Evolutionary conservation across 2,329 filamentous ascomycete species (phyloP), one percentile per base, ranked within the genome.

Genomic region (Rasamsonia emersonii): DNA sequence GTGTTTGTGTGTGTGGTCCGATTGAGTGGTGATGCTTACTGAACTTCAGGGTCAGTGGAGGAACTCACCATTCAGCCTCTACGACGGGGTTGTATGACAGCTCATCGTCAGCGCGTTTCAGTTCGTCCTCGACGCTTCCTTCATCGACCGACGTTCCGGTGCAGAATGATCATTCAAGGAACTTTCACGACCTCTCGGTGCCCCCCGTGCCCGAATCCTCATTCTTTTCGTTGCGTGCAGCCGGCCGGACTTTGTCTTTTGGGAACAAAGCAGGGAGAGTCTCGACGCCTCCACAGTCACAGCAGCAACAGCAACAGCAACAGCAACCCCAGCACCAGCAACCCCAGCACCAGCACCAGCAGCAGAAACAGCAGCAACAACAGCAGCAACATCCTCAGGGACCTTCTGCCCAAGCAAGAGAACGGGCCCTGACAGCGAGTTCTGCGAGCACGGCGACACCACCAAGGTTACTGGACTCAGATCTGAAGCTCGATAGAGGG

Each of bases 111-210:
- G 64, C 65, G 25, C 67, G 68, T 27, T 62, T 67, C 40, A 73
- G 68, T 50, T 72, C 67, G 18, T 68, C 70, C 5, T 73, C 70
- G 5, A 73, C 70, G 5, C 56, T 71, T 23, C 71, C 70, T 21
- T 73, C 68, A 13, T 73, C 68, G n/a, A 58, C 69, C 9, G 71
- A 73, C 40, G 47, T 57, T 5, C 53, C 52, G 8, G 46, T 57
- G 26, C 57, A 63, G 58, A 49, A 36, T 48, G 51, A 44, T 51
- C 53, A 53, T 35, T 51, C 50, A 24, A 57, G 51, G 51, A 58
- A 51, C 36, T 46, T 56, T 14, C 57, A 63, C 32, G 60, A 60
- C 39, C 54, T 64, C 24, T 54, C 65, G 24, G 47, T 59, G 24
- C 61, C 62, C 15, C 59, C 61, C 9, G 47, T 63, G 10, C 50